phyloP scores from a whole-genome alignment of 257 asterid genomes.

The Solanum paucissectum region DNA sequence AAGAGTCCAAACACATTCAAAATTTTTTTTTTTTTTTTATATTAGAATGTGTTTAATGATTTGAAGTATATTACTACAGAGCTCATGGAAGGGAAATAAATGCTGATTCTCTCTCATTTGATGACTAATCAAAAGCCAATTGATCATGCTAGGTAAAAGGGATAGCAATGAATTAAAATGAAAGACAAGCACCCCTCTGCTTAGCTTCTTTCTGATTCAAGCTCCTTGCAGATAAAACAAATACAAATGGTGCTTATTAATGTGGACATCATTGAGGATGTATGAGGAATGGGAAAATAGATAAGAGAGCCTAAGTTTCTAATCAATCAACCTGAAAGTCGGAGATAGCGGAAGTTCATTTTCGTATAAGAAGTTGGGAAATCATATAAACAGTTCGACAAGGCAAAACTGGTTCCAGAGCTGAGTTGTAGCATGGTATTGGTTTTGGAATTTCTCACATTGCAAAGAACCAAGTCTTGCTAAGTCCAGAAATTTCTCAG shows the following conservation, averaged over 20 bases:
- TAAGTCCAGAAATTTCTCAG: neutral
- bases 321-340: neutral
- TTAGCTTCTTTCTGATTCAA: neutral
- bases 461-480: neutral
- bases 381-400: neutral
- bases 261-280: neutral
- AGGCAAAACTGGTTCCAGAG: neutral
- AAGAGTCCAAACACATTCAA: neutral
- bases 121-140: neutral
- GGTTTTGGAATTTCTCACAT: neutral
- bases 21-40: too few species aligned
- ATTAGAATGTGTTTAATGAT: neutral
- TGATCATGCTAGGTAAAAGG: neutral
- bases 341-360: neutral
- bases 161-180: neutral
- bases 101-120: neutral
- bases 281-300: neutral
- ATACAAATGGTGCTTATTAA: neutral
- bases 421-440: neutral
- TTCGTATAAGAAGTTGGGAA: neutral
- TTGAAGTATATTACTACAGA: neutral
- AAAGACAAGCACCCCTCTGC: neutral
- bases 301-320: neutral
- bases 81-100: neutral
- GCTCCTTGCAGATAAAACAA: neutral